These are phyloP conservation scores for Crepidotus variabilis DNA, from an alignment of 768 basidiomycete genomes.

Conservation along the genomic window DNA sequence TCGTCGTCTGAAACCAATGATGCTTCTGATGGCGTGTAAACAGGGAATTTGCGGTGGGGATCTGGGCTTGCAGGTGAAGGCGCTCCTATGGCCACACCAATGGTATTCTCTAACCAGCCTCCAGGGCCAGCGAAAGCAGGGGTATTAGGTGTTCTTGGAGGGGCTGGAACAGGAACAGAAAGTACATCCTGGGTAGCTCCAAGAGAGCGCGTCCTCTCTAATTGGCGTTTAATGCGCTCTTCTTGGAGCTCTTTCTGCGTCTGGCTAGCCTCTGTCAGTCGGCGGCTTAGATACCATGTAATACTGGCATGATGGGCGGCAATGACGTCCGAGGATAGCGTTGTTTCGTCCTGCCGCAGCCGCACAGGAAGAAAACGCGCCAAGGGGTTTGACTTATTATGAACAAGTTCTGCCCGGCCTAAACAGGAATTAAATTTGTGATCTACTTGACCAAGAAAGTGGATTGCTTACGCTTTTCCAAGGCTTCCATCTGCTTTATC, in stretches of 20 bases:
- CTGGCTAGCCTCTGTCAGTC: slow-evolving; percentile 77
- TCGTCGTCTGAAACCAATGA: slow-evolving; percentile 37
- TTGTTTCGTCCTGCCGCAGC: slow-evolving; percentile 53
- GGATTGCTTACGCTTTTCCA: slow-evolving; percentile 77
- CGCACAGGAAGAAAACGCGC: slow-evolving; percentile 70
- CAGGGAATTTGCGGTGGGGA: slow-evolving; percentile 26
- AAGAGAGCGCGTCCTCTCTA: slow-evolving; percentile 79
- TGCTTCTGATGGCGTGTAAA: slow-evolving; percentile 23
- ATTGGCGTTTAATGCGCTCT: slow-evolving; percentile 83
- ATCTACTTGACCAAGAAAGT: slow-evolving; percentile 14
- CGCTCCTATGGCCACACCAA: slow-evolving; percentile 60
- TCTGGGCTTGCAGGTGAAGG: slow-evolving; percentile 13
- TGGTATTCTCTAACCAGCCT: slow-evolving; percentile 62
- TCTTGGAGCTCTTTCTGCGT: slow-evolving; percentile 88
- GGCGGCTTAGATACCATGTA: slow-evolving; percentile 85
- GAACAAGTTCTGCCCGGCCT: slow-evolving; percentile 68
- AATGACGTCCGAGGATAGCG: slow-evolving; percentile 61
- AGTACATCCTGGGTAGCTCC: slow-evolving; percentile 65
- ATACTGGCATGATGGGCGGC: slow-evolving; percentile 93
- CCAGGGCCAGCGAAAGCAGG: slow-evolving; percentile 24
- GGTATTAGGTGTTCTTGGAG: slow-evolving; percentile 16
- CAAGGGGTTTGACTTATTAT: slow-evolving; percentile 62
- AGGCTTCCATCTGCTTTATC: slow-evolving; percentile 81
- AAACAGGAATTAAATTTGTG: slow-evolving; percentile 13
- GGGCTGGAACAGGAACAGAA: slow-evolving; percentile 33